phyloP scores from a whole-genome alignment of 805 yeast species.

The Yarrowia porcina region DNA sequence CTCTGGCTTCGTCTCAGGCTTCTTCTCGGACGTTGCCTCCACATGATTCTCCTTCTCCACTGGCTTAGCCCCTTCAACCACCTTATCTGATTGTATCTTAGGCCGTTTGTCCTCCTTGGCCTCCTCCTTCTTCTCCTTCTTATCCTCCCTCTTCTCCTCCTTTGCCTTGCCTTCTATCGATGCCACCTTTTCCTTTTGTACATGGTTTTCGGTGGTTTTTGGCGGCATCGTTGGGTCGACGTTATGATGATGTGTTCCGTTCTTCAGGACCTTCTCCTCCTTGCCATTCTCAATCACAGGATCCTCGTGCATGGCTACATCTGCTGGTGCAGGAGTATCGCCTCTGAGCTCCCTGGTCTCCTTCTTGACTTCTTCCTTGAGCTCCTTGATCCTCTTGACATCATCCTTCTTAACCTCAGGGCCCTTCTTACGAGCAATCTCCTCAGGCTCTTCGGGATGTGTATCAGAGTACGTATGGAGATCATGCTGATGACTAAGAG shows the following conservation, averaged over 20 bases:
- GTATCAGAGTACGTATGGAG: slow-evolving; percentile 11
- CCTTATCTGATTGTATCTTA: background rate
- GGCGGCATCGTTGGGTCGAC: background rate
- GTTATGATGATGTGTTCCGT: background rate
- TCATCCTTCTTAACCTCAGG: background rate
- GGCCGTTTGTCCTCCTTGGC: background rate
- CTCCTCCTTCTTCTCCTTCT: background rate
- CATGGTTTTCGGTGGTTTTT: background rate
- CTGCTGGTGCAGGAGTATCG: background rate
- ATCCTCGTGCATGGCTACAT: background rate
- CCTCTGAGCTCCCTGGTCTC: background rate
- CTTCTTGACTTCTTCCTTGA: slow-evolving; percentile 1
- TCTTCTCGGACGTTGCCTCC: background rate
- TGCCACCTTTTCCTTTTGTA: slow-evolving; percentile 3
- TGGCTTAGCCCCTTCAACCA: background rate
- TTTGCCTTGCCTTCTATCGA: background rate
- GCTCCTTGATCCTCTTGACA: background rate
- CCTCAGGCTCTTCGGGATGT: slow-evolving; percentile 22
- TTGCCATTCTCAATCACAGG: slow-evolving; percentile 4
- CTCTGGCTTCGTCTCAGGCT: background rate
- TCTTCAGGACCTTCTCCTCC: background rate
- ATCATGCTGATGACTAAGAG: slow-evolving; percentile 13
- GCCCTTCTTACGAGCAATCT: background rate
- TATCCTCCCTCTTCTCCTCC: background rate
- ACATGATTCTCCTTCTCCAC: background rate